phyloP scores from a whole-genome alignment of 495 filamentous ascomycete species.

The Neurospora tetrasperma region DNA sequence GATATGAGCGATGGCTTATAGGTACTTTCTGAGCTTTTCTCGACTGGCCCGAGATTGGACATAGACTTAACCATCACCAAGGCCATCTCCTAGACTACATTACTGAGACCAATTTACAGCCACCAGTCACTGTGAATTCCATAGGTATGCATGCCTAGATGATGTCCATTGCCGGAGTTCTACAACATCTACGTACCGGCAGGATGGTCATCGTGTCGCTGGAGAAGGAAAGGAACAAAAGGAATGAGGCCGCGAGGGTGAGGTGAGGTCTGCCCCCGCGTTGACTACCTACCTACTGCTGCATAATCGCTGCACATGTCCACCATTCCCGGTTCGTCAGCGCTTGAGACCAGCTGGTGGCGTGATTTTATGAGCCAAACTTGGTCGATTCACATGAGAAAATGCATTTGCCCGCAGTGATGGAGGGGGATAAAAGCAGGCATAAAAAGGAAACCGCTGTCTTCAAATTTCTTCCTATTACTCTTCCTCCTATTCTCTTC shows the following conservation, averaged over 20 bases:
- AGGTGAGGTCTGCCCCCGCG: not conserved
- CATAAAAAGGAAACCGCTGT: not conserved
- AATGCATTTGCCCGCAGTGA: not conserved
- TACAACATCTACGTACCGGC: no score
- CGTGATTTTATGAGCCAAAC: not conserved
- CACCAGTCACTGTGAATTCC: not conserved
- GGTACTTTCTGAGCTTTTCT: not conserved
- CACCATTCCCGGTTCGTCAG: not conserved
- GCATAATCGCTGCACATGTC: not conserved
- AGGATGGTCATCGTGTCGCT: not conserved
- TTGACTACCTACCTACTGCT: not conserved
- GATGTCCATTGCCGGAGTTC: no score
- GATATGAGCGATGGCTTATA: not conserved
- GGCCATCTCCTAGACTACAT: not conserved
- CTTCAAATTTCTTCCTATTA: not conserved
- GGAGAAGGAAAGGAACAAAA: not conserved
- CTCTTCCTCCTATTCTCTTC: not conserved
- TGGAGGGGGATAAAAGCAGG: not conserved
- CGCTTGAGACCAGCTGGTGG: not conserved
- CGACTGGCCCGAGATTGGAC: not conserved
- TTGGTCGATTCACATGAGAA: not conserved
- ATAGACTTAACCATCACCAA: not conserved
- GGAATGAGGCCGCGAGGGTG: not conserved
- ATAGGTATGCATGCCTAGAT: no score
- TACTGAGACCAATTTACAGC: not conserved